These are phyloP conservation scores for Jaapia argillacea DNA, from an alignment of 768 basidiomycete species.

Conservation along the genomic window DNA sequence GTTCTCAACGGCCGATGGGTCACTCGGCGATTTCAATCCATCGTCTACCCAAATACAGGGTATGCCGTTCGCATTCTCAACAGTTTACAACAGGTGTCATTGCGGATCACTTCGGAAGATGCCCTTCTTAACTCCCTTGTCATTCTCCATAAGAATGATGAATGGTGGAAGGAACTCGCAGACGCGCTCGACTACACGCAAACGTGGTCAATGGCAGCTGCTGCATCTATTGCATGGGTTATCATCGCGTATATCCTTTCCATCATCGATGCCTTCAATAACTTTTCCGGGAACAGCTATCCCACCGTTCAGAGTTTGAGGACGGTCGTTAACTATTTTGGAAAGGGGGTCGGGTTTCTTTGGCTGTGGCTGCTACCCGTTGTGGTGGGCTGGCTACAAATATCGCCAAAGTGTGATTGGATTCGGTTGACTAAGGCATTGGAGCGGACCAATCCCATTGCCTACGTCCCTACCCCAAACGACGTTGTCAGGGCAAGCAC, in stretches of 20 bases:
- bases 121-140: constrained; percentile 29
- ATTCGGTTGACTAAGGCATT: constrained; percentile 21
- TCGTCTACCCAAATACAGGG: too few relatives aligned
- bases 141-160: constrained; percentile 29
- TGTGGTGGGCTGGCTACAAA: constrained; percentile 29
- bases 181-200: constrained; percentile 25
- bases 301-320: too few relatives aligned
- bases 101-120: constrained; percentile 19
- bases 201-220: constrained; percentile 30
- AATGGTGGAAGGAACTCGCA: constrained; percentile 28
- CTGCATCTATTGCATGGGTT: constrained; percentile 32
- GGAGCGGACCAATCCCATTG: constrained; percentile 16
- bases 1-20: too few relatives aligned
- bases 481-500: too few relatives aligned
- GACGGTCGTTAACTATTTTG: constrained; percentile 23
- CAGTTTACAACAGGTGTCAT: too few relatives aligned
- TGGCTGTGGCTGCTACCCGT: constrained; percentile 36
- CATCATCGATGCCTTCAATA: constrained; percentile 14
- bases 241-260: constrained; percentile 32
- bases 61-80: too few relatives aligned
- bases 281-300: constrained; percentile 8
- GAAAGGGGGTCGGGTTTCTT: constrained; percentile 27
- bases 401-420: constrained; percentile 30
- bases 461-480: constrained; percentile 13
- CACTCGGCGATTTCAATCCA: too few relatives aligned